phyloP scores from a whole-genome alignment of 257 asterid genomes.

The Ballota nigra region DNA sequence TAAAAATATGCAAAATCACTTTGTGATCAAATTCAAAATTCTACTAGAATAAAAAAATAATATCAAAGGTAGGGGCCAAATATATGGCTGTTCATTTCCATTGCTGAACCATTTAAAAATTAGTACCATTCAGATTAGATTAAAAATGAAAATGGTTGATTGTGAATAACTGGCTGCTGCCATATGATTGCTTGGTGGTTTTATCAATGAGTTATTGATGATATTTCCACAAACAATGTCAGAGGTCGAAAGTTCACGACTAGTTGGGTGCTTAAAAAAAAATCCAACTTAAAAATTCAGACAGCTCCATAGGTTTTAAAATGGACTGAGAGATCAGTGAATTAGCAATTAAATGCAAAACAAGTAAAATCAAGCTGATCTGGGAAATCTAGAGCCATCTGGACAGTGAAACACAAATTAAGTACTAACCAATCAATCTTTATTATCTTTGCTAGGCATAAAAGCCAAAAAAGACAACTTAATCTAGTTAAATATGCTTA shows the following conservation, averaged over 20 bases:
- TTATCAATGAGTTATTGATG: background rate
- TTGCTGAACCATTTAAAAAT: background rate
- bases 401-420: background rate
- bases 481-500: background rate
- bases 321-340: background rate
- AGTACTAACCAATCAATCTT: background rate
- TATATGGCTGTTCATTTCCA: background rate
- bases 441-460: background rate
- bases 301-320: background rate
- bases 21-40: slow-evolving; percentile 16
- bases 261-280: background rate
- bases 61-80: background rate
- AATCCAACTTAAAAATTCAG: background rate
- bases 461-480: background rate
- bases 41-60: background rate
- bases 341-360: background rate
- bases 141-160: background rate
- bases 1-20: slow-evolving; percentile 20
- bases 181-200: background rate
- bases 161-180: background rate
- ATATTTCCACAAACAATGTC: background rate
- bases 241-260: background rate
- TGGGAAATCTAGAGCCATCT: background rate
- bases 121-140: background rate
- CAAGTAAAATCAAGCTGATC: background rate